Evolutionary conservation across 306 rosid species (phyloP).

Genomic region (Begonia peltatifolia): DNA sequence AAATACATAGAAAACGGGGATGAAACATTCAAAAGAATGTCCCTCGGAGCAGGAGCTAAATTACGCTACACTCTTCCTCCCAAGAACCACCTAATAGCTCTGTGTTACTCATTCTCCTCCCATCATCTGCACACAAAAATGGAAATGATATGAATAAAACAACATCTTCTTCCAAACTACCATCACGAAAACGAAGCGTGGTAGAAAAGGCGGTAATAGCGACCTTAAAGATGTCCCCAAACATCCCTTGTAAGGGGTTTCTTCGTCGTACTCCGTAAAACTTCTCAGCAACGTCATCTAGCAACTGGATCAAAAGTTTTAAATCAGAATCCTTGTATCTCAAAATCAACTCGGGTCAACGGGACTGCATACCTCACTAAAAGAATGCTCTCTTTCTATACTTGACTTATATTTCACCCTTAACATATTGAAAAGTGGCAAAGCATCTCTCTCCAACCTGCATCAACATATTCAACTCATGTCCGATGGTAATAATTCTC

Average conservation of each 20-base stretch:
- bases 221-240: conserved; percentile 89
- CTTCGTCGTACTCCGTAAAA: conserved; percentile 72
- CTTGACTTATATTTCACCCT: conserved; percentile 46
- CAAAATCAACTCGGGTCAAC: neutral
- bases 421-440: conserved; percentile 81
- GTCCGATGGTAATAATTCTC: neutral
- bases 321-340: conserved; percentile 18
- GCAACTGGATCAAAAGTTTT: conserved; percentile 46
- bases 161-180: neutral
- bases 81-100: too few species aligned
- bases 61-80: too few species aligned
- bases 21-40: too few species aligned
- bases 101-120: conserved; percentile 8
- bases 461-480: conserved; percentile 5
- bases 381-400: conserved; percentile 67
- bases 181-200: neutral
- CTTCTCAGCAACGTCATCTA: conserved; percentile 72
- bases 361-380: conserved; percentile 51
- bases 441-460: conserved; percentile 92
- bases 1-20: too few species aligned
- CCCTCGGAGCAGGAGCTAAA: too few species aligned
- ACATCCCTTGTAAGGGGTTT: conserved; percentile 84
- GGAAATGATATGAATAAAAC: neutral
- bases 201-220: neutral
- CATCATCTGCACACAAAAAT: conserved; percentile 10